Percentiles rank a stretch among this genome's conserved stretches.
phyloP scores from a whole-genome alignment of 768 basidiomycete species.

The Naganishia onofrii region DNA sequence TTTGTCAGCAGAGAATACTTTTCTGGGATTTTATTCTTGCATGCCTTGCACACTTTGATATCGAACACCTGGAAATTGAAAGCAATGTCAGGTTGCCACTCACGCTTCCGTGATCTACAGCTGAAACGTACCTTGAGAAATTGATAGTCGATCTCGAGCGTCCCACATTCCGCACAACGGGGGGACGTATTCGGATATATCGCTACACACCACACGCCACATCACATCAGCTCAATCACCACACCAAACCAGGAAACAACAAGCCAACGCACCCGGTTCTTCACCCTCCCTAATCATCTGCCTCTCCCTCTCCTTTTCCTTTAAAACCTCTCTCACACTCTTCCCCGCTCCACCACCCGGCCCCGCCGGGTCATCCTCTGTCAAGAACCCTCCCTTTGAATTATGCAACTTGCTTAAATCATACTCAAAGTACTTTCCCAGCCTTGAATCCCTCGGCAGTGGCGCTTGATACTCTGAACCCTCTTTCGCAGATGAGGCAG shows the following conservation, averaged over 20 bases:
- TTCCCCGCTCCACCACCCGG: slow-evolving; percentile 58
- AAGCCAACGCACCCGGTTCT: slow-evolving; percentile 45
- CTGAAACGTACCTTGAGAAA: slow-evolving; percentile 59
- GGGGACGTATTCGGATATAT: slow-evolving; percentile 73
- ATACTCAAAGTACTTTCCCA: slow-evolving; percentile 93
- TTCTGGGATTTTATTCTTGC: slow-evolving; percentile 84
- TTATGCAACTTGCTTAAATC: slow-evolving; percentile 96
- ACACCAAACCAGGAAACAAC: background rate
- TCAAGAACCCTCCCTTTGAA: slow-evolving; percentile 89
- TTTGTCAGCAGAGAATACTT: slow-evolving; percentile 94
- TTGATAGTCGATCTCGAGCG: slow-evolving; percentile 82
- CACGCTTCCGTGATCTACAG: too few species aligned
- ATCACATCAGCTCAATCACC: background rate
- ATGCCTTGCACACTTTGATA: slow-evolving; percentile 79
- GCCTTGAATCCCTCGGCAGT: slow-evolving; percentile 45
- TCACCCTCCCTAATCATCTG: slow-evolving; percentile 64
- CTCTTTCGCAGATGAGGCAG: background rate
- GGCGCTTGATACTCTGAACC: slow-evolving; percentile 32
- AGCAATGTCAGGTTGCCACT: background rate
- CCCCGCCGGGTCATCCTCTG: slow-evolving; percentile 66
- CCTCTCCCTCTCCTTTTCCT: slow-evolving; percentile 77
- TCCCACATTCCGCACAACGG: slow-evolving; percentile 78
- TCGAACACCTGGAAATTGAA: slow-evolving; percentile 61
- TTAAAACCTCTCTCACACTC: slow-evolving; percentile 69
- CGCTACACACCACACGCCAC: slow-evolving; percentile 56